Evolutionary conservation across 2,329 filamentous ascomycete genomes (phyloP).

Genomic region (Fulvia fulva): DNA sequence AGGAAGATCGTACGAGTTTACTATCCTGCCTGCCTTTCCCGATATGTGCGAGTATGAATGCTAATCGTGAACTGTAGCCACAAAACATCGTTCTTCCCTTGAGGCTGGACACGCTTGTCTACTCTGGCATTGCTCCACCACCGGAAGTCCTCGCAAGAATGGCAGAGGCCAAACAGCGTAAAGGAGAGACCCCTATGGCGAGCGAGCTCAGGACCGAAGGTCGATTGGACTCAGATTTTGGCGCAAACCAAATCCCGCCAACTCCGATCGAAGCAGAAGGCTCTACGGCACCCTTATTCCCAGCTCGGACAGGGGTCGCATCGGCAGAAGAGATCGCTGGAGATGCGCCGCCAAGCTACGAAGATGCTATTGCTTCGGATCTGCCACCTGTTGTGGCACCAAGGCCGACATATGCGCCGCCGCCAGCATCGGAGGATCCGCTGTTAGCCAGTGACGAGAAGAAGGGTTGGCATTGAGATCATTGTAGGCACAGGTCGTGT

Average conservation of each 20-base stretch:
- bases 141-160: conserved; percentile 68
- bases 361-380: conserved; percentile 81
- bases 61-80: conserved; percentile 19
- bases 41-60: neutral
- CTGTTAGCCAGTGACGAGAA: conserved; percentile 31
- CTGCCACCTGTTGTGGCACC: conserved; percentile 69
- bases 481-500: too few relatives aligned
- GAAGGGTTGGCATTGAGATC: conserved; percentile 23
- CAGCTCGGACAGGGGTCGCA: conserved; percentile 11
- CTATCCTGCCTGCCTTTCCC: neutral
- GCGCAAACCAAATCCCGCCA: conserved; percentile 23
- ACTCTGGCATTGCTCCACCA: conserved; percentile 81
- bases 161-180: conserved; percentile 31
- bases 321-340: conserved; percentile 16
- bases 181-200: conserved; percentile 19
- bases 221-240: conserved; percentile 22
- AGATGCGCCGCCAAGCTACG: conserved; percentile 90
- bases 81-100: conserved; percentile 77
- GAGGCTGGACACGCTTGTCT: conserved; percentile 74
- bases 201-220: conserved; percentile 26
- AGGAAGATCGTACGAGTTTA: conserved; percentile 20
- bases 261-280: conserved; percentile 21
- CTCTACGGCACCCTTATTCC: conserved; percentile 6
- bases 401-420: conserved; percentile 60
- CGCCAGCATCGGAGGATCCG: conserved; percentile 31